Conservation (phyloP, 2,329 filamentous ascomycete species). For the Aureobasidium zeae region DNA sequence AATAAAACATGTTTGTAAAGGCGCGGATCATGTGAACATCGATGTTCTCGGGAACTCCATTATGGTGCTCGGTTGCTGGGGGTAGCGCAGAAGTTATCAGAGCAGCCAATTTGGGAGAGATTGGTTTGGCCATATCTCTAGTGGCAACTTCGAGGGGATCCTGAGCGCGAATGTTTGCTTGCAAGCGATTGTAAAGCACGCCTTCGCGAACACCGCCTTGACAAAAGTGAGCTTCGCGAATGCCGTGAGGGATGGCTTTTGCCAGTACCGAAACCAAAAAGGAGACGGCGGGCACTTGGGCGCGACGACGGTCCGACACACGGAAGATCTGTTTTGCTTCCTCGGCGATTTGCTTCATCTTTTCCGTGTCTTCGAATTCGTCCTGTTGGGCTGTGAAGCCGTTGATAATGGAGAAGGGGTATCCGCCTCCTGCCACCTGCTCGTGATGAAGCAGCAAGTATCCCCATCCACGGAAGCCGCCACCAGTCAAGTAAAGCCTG, state of each 20-base stretch:
- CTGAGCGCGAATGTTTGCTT: conserved; percentile 46
- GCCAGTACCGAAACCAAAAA: conserved; percentile 69
- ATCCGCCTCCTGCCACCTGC: conserved; percentile 58
- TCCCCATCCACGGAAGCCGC: conserved; percentile 84
- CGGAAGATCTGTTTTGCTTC: conserved; percentile 46
- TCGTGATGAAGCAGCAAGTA: conserved; percentile 76
- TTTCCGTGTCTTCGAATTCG: conserved; percentile 50
- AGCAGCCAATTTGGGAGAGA: conserved; percentile 33
- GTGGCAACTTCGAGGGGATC: conserved; percentile 57
- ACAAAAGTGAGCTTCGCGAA: conserved; percentile 67
- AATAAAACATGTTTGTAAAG: conserved; percentile 47
- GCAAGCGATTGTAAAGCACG: conserved; percentile 60
- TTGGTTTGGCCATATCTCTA: conserved; percentile 34
- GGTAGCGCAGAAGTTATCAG: conserved; percentile 38
- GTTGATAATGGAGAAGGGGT: conserved; percentile 75
- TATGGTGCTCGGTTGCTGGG: conserved; percentile 1
- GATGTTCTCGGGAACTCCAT: conserved; percentile 23
- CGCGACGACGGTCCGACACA: conserved; percentile 67
- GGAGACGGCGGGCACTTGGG: conserved; percentile 75
- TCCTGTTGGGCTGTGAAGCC: conserved; percentile 59
- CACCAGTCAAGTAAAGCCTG: conserved; percentile 76
- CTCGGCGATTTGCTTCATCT: conserved; percentile 35
- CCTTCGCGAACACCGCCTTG: conserved; percentile 76
- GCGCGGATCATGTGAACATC: conserved; percentile 38
- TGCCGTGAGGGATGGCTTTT: conserved; percentile 53